These are phyloP conservation scores for Microthyrium microscopicum DNA, from an alignment of 2,329 filamentous ascomycete species.

Conservation along the genomic window DNA sequence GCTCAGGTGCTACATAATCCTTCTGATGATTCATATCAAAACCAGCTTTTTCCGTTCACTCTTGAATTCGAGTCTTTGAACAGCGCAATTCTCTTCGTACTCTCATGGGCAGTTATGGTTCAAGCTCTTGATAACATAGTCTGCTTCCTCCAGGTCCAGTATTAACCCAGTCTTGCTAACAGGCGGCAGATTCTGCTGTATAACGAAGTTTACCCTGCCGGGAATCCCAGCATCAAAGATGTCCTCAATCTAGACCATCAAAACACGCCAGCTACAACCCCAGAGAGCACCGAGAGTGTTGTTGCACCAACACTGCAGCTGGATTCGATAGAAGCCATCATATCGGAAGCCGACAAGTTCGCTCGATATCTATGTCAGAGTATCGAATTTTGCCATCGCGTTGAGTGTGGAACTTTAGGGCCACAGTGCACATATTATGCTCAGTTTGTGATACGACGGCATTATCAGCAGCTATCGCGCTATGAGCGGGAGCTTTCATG, in stretches of 20 bases:
- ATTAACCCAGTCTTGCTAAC: neutral
- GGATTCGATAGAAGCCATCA: conserved; percentile 1
- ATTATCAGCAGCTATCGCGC: neutral
- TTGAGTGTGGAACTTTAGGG: neutral
- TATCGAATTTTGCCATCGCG: conserved; percentile 3
- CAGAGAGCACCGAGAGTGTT: too few species aligned
- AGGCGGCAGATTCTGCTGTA: neutral
- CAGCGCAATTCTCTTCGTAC: neutral
- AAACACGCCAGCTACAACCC: too few species aligned
- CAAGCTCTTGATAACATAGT: conserved; percentile 1
- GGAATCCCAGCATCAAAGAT: neutral
- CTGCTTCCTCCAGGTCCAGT: neutral
- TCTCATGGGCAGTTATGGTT: conserved; percentile 2
- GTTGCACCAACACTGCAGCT: too few species aligned
- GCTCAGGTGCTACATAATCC: conserved; percentile 1
- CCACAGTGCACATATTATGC: conserved; percentile 3
- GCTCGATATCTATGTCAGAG: neutral
- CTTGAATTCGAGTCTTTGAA: conserved; percentile 3
- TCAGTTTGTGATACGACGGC: neutral
- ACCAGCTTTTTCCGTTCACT: conserved; percentile 1
- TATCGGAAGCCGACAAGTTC: conserved; percentile 1
- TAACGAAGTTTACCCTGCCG: neutral
- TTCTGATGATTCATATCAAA: neutral
- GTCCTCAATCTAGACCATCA: too few species aligned
- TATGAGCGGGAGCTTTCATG: conserved; percentile 4